Evolutionary conservation across 345 rosid species (phyloP), one percentile per base, ranked within the genome.

Genomic region (Populus ilicifolia): DNA sequence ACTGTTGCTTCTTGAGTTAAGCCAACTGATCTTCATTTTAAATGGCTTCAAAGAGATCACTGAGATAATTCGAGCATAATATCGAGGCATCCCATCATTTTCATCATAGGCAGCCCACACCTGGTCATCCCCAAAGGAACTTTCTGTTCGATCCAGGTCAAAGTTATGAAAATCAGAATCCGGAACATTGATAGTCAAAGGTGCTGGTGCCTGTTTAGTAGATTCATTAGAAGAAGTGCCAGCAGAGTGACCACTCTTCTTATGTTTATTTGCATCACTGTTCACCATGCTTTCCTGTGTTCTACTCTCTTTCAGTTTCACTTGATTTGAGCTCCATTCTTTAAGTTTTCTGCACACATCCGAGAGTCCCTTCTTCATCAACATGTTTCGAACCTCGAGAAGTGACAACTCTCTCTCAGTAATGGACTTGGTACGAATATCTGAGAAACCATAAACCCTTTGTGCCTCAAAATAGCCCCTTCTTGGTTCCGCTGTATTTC

Each of bases 101-200:
- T 89, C 89, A 30, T 94, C 99, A 80, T 96, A 96, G 8, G 97
- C 98, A 75, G 98, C 99, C 99, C 99, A 96, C 46, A 96, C 91
- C 82, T 96, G 93, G 78, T 92, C 94, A 8, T 83, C 94, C 69
- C 70, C 84, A 77, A 96, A 94, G 46, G 93, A 89, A 69, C 52
- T 81, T 82, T 96, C 99, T 56, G 87, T 82, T 70, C 97, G 86
- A 83, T 87, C 92, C 83, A 88, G 77, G 80, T 94, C 98, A 77
- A 96, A 96, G 81, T 91, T 89, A 83, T 96, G 94, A 80, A 96
- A 94, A 82, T 94, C 98, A 20, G 98, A 78, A 89, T 96, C 97
- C 16, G 99, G 99, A 74, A 96, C 98, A 75, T 71, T 83, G 18
- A 94, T 93, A 13, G 85, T 69, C 72, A 80, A 21, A 43, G 82